phyloP scores from a whole-genome alignment of 805 yeast species.

The Candida verbasci region DNA sequence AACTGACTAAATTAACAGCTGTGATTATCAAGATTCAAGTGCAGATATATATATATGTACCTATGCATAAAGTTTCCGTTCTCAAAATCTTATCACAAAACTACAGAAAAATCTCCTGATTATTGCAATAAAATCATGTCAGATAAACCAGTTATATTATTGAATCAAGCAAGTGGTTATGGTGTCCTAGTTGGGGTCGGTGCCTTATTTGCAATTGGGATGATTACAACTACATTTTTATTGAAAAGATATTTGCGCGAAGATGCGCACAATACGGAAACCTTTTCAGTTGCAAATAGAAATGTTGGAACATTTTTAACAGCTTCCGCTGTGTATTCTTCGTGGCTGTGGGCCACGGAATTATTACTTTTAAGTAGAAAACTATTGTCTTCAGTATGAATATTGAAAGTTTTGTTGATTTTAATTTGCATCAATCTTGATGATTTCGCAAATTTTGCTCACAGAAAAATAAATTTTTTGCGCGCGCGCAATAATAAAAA shows the following conservation, averaged over 20 bases:
- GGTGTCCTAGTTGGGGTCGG: constrained; percentile 29
- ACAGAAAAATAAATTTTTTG: too few relatives aligned
- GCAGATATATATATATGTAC: neutral
- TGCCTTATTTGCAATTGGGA: constrained; percentile 25
- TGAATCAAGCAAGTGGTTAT: constrained; percentile 26
- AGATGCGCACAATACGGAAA: constrained; percentile 22
- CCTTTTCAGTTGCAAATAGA: constrained; percentile 24
- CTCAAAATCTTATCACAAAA: neutral
- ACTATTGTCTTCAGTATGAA: too few relatives aligned
- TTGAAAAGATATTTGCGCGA: constrained; percentile 21
- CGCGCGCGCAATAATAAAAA: too few relatives aligned
- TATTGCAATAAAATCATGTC: neutral
- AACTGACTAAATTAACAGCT: neutral
- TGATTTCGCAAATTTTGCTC: too few relatives aligned
- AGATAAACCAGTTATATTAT: constrained; percentile 7
- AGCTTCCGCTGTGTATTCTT: constrained; percentile 21
- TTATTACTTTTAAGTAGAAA: constrained; percentile 18
- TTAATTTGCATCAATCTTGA: too few relatives aligned
- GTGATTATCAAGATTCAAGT: neutral
- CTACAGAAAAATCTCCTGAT: neutral
- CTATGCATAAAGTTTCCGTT: neutral
- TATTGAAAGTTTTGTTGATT: too few relatives aligned
- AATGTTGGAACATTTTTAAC: constrained; percentile 18
- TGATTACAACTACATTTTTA: constrained; percentile 21
- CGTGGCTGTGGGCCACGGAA: constrained; percentile 29